These are phyloP conservation scores for Caloboletus inedulis DNA, from an alignment of 1,284 basidiomycete species.

Conservation along the genomic window DNA sequence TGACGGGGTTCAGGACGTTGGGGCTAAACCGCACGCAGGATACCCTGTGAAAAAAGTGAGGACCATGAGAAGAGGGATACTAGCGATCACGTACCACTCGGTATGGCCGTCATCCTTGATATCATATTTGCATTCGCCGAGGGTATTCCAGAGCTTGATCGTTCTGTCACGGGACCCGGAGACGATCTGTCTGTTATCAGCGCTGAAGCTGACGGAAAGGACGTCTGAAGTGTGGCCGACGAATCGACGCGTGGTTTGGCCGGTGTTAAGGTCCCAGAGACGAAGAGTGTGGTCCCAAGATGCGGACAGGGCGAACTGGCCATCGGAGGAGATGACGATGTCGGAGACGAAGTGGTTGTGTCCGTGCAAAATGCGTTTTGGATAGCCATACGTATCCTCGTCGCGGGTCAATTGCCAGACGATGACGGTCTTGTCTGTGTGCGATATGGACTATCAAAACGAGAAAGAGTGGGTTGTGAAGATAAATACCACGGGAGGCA, in stretches of 20 bases:
- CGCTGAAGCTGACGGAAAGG: conserved; percentile 95
- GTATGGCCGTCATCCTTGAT: conserved; percentile 98
- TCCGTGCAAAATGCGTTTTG: conserved; percentile 96
- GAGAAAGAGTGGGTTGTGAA: conserved; percentile 19
- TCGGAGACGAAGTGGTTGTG: conserved; percentile 99
- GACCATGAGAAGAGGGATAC: background rate
- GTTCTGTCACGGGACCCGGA: conserved; percentile 95
- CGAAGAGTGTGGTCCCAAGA: conserved; percentile 99
- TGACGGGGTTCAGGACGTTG: conserved; percentile 96
- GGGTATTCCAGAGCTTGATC: conserved; percentile 99
- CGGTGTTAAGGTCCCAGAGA: conserved; percentile 98
- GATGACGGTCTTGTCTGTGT: conserved; percentile 99
- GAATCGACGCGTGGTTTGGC: conserved; percentile 92
- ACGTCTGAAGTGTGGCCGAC: conserved; percentile 99
- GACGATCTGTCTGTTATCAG: conserved; percentile 98
- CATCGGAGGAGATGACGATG: conserved; percentile 97
- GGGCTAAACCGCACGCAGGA: conserved; percentile 99
- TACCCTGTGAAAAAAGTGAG: conserved; percentile 59
- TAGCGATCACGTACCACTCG: conserved; percentile 70
- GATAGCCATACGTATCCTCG: conserved; percentile 89
- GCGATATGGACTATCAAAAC: conserved; percentile 21
- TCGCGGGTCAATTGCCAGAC: conserved; percentile 99
- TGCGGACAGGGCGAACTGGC: conserved; percentile 98
- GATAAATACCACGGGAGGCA: conserved; percentile 84
- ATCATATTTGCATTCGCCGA: conserved; percentile 99